These are phyloP conservation scores for Colletotrichum limetticola DNA, from an alignment of 2,329 filamentous ascomycete genomes.

Conservation along the genomic window DNA sequence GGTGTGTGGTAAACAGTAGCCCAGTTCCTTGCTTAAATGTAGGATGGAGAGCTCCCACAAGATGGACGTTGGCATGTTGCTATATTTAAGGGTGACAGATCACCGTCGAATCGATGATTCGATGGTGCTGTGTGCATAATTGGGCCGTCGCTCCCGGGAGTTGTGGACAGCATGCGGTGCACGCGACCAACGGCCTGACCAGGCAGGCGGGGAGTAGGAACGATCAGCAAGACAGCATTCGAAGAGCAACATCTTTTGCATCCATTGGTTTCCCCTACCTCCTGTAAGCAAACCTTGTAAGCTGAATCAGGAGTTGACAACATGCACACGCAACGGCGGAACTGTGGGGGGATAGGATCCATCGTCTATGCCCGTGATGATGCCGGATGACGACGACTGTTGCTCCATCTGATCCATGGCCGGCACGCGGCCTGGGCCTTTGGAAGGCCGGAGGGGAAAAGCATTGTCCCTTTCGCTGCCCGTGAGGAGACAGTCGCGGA, in stretches of 20 bases:
- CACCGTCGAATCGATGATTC: conserved; percentile 11
- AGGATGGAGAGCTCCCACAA: background rate
- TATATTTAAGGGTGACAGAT: conserved; percentile 24
- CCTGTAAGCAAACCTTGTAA: background rate
- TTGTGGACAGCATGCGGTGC: background rate
- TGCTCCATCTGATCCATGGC: background rate
- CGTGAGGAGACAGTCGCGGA: background rate
- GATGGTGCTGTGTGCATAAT: background rate
- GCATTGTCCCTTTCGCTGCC: conserved; percentile 15
- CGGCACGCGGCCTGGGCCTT: background rate
- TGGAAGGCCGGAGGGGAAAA: background rate
- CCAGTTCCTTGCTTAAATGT: background rate
- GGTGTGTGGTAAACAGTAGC: too few species aligned
- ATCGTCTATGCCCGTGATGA: conserved; percentile 10
- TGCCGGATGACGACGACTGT: conserved; percentile 27
- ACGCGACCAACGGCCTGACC: background rate
- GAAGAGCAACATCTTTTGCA: background rate
- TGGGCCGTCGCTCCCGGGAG: background rate
- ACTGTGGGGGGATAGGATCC: background rate
- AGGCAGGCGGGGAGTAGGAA: background rate
- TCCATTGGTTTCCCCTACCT: background rate
- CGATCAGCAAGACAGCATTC: background rate
- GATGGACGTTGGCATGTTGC: conserved; percentile 2
- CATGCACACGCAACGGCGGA: background rate
- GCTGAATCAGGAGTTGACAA: background rate